Conservation (phyloP, 176 grass and related monocot genomes). For the Raddia distichophylla region DNA sequence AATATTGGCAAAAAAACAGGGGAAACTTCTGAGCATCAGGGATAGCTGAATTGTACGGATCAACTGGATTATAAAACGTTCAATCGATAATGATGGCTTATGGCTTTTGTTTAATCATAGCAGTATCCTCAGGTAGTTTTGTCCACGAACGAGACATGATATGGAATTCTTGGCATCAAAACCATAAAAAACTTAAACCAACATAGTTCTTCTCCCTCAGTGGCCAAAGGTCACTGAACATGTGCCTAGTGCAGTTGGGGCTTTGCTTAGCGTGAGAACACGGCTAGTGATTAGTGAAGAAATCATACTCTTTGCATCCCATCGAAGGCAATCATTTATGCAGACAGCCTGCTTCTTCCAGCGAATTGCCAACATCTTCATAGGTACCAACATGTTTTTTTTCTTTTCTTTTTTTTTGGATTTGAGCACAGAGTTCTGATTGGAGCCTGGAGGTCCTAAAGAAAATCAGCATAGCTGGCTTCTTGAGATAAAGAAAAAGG, state of each 20-base stretch:
- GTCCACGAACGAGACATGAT: conserved; percentile 16
- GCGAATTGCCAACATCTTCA: conserved; percentile 38
- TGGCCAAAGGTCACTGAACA: conserved; percentile 35
- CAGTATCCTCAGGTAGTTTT: conserved; percentile 30
- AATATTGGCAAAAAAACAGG: conserved; percentile 41
- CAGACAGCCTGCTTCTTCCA: conserved; percentile 38
- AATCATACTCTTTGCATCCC: conserved; percentile 20
- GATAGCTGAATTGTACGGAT: conserved; percentile 37
- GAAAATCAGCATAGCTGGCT: conserved; percentile 40
- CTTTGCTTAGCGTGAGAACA: neutral
- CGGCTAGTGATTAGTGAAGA: conserved; percentile 30
- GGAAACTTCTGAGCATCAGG: conserved; percentile 48
- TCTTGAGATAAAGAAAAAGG: conserved; percentile 42
- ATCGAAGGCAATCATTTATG: conserved; percentile 31
- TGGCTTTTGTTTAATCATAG: conserved; percentile 44
- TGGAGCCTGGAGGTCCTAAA: conserved; percentile 47
- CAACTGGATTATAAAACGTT: conserved; percentile 43
- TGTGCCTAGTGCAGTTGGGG: conserved; percentile 34
- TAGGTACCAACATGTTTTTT: conserved; percentile 38
- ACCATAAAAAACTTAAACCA: conserved; percentile 40
- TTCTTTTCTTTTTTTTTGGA: conserved; percentile 35
- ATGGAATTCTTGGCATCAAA: conserved; percentile 19
- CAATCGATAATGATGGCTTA: conserved; percentile 38
- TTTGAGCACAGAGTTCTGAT: conserved; percentile 34
- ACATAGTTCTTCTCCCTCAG: conserved; percentile 7